Evolutionary conservation across 2,329 filamentous ascomycete genomes (phyloP), one percentile per base, ranked within the genome.

Genomic region (Sporothrix mexicana): DNA sequence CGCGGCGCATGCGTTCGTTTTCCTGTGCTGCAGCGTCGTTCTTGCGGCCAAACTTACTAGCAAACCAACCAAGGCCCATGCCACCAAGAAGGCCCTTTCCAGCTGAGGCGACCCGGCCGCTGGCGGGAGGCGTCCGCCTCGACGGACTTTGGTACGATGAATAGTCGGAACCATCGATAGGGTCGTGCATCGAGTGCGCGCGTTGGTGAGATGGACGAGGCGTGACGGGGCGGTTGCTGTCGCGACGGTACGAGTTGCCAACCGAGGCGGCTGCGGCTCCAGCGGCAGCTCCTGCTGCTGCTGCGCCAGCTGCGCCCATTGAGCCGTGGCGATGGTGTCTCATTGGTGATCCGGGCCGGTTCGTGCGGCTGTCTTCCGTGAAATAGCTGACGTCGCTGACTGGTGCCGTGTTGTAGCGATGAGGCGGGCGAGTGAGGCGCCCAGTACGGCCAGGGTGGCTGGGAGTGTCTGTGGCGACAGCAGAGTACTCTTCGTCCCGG

Each of bases 51-150:
- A 92, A 85, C 79, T 88, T 88, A 82, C 88, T 91, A 7, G 88
- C 88, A 66, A 94, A 82, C 83, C 91, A 92, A 9, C 91, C 92
- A 47, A 92, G 83, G 1, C 91, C 91, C 36, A 93, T 81, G 1
- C 90, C 85, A 9, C 88, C 90, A 68, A 91, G 78, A 15, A 89
- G 77, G 0, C 88, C 88, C 76, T 91, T 88, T 25, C 85, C 86
- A n/a, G 85, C 80, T 0, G 85, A 85, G 71, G 77, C 78, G 47
- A 76, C 36, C 7, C 70, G 66, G 2, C 74, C 43, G 81, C 72
- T 85, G 82, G 8, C 84, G 84, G 13, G 71, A 13, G 82, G 78
- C 36, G 85, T 84, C 61, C 87, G 87, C 71, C 86, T 85, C 61
- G 91, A 93, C 13, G 88, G 90, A 75, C 88, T 92, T 57, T 87